A percentile compares a stretch with the other conserved stretches of the same genome.
Conservation (phyloP, 129 eudicot genomes). For the Saussurea involucrata region DNA sequence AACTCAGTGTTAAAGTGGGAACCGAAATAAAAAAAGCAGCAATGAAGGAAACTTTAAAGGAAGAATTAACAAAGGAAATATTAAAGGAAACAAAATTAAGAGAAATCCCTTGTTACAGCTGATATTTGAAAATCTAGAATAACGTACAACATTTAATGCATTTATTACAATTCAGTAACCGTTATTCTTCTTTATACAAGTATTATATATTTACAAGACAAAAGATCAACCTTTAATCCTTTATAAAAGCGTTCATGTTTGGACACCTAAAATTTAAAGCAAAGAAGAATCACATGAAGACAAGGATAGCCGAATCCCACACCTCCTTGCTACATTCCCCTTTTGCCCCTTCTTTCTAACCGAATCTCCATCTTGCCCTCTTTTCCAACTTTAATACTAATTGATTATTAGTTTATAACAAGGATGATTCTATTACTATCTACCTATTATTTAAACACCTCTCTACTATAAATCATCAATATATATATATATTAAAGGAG, state of each 20-base stretch:
- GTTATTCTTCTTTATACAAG: not conserved
- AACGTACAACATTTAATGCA: slow-evolving; percentile 21
- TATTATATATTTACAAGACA: slow-evolving; percentile 13
- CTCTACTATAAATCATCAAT: no score
- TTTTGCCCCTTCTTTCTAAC: not conserved
- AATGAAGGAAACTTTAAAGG: not conserved
- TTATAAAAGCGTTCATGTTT: slow-evolving; percentile 24
- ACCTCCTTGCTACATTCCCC: not conserved
- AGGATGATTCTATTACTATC: no score
- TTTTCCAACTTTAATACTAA: not conserved
- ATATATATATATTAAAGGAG: no score
- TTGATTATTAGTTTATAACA: no score
- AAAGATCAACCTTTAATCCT: slow-evolving; percentile 6
- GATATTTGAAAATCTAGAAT: not conserved
- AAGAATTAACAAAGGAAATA: slow-evolving; percentile 6
- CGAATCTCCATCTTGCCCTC: slow-evolving; percentile 11
- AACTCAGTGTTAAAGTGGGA: slow-evolving; percentile 30
- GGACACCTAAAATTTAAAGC: slow-evolving; percentile 34
- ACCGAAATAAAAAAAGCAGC: slow-evolving; percentile 11
- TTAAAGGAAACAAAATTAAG: not conserved
- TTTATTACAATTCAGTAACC: not conserved
- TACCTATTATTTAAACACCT: no score
- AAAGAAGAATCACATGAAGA: slow-evolving; percentile 33
- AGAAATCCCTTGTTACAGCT: not conserved
- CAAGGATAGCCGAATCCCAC: slow-evolving; percentile 19